Conservation (phyloP, 2,329 filamentous ascomycete genomes). For the Penicillium sp. region DNA sequence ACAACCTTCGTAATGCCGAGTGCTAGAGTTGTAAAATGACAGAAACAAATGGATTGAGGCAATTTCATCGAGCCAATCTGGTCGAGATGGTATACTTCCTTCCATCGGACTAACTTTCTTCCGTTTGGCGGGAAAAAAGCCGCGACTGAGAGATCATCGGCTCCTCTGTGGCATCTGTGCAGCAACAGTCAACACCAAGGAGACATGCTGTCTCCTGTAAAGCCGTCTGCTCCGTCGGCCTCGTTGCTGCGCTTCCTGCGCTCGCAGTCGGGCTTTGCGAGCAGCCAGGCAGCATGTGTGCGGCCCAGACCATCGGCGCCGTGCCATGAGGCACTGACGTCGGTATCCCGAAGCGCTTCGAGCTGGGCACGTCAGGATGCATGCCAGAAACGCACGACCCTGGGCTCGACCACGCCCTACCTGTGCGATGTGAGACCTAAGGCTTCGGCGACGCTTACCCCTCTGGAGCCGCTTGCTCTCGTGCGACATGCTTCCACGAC, state of each 20-base stretch:
- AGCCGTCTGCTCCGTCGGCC: conserved; percentile 52
- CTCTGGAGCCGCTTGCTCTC: conserved; percentile 12
- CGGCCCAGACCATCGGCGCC: conserved; percentile 17
- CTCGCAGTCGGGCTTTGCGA: conserved; percentile 64
- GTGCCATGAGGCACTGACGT: conserved; percentile 19
- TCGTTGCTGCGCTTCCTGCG: conserved; percentile 72
- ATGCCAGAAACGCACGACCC: conserved; percentile 24
- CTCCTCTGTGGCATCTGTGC: conserved; percentile 5
- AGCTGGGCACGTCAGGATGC: conserved; percentile 25
- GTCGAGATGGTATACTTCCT: neutral
- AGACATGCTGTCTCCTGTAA: conserved; percentile 45
- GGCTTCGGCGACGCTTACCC: neutral
- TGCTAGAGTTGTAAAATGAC: neutral
- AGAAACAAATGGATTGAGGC: neutral
- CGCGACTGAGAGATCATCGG: conserved; percentile 18
- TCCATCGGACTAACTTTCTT: conserved; percentile 42
- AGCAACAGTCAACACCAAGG: conserved; percentile 15
- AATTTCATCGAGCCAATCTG: conserved; percentile 1
- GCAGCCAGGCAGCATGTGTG: conserved; percentile 37
- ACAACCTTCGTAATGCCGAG: too few species aligned
- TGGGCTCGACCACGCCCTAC: conserved; percentile 37
- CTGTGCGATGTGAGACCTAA: conserved; percentile 18
- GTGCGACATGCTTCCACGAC: conserved; percentile 36
- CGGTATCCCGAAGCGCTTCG: conserved; percentile 22
- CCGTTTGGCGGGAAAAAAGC: conserved; percentile 23